These are phyloP conservation scores for Penicillium bovifimosum DNA, from an alignment of 495 filamentous ascomycete genomes.

Conservation along the genomic window DNA sequence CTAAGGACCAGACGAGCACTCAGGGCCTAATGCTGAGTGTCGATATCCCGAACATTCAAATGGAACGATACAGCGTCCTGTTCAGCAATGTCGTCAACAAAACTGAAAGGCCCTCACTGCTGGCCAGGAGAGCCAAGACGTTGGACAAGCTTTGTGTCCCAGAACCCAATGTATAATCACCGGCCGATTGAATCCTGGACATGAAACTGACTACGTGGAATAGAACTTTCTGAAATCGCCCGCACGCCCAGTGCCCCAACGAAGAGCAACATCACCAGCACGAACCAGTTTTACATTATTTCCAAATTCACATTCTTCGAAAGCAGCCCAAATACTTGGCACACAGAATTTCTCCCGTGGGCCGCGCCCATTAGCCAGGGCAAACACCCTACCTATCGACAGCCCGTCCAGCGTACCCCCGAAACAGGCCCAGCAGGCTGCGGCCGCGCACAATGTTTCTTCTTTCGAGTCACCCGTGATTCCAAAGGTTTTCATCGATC, in stretches of 20 bases:
- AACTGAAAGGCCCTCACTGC: conserved; percentile 39
- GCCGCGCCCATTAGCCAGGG: conserved; percentile 47
- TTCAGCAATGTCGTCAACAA: conserved; percentile 69
- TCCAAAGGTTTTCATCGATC: conserved; percentile 8
- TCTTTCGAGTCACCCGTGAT: conserved; percentile 13
- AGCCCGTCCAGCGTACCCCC: conserved; percentile 8
- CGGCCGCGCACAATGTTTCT: conserved; percentile 9
- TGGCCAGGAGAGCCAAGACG: conserved; percentile 64
- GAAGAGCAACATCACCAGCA: conserved; percentile 57
- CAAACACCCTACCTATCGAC: conserved; percentile 53
- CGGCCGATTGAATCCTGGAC: too few species aligned
- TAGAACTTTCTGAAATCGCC: conserved; percentile 20
- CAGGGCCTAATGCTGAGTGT: conserved; percentile 53
- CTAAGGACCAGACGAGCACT: conserved; percentile 6
- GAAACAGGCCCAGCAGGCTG: conserved; percentile 5
- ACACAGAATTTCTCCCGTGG: conserved; percentile 35
- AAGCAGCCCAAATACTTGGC: conserved; percentile 32
- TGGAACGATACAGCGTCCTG: conserved; percentile 95
- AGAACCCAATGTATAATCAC: conserved; percentile 29
- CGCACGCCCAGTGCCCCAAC: conserved; percentile 25
- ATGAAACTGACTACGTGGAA: background rate
- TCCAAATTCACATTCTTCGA: conserved; percentile 44
- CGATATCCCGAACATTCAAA: conserved; percentile 70
- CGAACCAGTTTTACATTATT: conserved; percentile 58
- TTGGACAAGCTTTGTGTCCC: conserved; percentile 55